Evolutionary conservation across 805 yeast genomes (phyloP).

Genomic region (Starmera caribaea): DNA sequence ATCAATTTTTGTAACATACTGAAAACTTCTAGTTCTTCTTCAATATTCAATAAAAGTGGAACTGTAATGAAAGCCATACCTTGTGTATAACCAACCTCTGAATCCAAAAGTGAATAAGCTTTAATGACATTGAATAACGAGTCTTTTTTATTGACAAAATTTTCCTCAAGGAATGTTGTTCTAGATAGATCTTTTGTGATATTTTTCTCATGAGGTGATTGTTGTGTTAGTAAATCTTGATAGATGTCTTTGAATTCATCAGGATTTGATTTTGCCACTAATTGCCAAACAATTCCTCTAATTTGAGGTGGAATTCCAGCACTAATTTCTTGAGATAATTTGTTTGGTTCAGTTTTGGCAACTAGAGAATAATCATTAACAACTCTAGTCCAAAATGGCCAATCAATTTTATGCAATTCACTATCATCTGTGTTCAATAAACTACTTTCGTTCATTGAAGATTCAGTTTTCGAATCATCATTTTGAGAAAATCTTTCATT

Average conservation of each 20-base stretch:
- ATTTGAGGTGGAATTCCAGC: constrained; percentile 78
- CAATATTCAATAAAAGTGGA: constrained; percentile 74
- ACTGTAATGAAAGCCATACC: constrained; percentile 94
- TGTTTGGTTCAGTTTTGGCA: constrained; percentile 51
- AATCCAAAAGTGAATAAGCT: constrained; percentile 77
- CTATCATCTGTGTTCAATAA: constrained; percentile 17
- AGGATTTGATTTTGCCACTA: constrained; percentile 68
- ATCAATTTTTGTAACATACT: constrained; percentile 71
- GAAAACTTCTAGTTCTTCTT: constrained; percentile 70
- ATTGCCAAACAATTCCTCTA: constrained; percentile 89
- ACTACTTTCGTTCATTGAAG: neutral
- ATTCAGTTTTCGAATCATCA: constrained; percentile 5
- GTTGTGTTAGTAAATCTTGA: constrained; percentile 35
- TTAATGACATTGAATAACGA: constrained; percentile 68
- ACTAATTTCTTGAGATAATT: constrained; percentile 51
- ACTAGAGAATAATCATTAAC: constrained; percentile 67
- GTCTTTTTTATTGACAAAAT: constrained; percentile 40
- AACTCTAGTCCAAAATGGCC: constrained; percentile 85
- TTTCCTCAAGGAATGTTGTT: constrained; percentile 64
- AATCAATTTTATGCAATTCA: constrained; percentile 38
- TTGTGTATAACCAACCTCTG: constrained; percentile 95
- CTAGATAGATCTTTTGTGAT: constrained; percentile 78
- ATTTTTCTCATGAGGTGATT: constrained; percentile 59
- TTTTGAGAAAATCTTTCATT: constrained; percentile 12
- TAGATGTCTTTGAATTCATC: constrained; percentile 28